Percentiles rank a stretch among this genome's conserved stretches.
These are phyloP conservation scores for Bothriochloa decipiens DNA, from an alignment of 176 grass and related monocot genomes.

Conservation along the genomic window DNA sequence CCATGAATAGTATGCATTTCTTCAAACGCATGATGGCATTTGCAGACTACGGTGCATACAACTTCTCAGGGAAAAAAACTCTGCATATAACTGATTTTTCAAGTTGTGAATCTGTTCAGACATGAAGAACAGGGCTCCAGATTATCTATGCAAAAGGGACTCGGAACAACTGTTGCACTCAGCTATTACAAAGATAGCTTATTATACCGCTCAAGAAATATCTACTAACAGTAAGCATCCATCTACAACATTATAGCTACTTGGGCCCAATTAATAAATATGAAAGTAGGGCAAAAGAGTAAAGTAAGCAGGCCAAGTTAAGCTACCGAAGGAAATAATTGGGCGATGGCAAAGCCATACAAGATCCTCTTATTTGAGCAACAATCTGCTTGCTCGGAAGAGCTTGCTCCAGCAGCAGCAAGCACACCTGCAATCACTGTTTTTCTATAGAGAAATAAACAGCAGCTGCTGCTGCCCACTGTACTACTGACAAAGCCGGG, in stretches of 20 bases:
- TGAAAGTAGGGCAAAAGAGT: slow-evolving; percentile 4
- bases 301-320: slow-evolving; percentile 2
- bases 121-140: background rate
- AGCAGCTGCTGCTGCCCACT: background rate
- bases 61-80: background rate
- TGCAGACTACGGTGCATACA: background rate
- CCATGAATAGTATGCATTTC: background rate
- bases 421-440: background rate
- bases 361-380: background rate
- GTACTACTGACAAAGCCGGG: background rate
- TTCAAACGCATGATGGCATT: background rate
- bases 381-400: background rate
- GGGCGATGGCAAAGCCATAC: background rate
- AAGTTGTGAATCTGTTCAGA: slow-evolving; percentile 10
- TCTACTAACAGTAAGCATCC: background rate
- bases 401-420: background rate
- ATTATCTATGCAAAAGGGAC: background rate
- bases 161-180: background rate
- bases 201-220: background rate
- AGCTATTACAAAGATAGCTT: background rate
- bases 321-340: background rate
- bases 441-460: background rate
- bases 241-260: background rate
- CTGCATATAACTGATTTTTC: background rate
- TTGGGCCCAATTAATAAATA: background rate